A percentile compares a stretch with the other conserved stretches of the same genome.
These are phyloP conservation scores for Pseudogymnoascus sp. DNA, from an alignment of 2,329 filamentous ascomycete species.

Conservation along the genomic window DNA sequence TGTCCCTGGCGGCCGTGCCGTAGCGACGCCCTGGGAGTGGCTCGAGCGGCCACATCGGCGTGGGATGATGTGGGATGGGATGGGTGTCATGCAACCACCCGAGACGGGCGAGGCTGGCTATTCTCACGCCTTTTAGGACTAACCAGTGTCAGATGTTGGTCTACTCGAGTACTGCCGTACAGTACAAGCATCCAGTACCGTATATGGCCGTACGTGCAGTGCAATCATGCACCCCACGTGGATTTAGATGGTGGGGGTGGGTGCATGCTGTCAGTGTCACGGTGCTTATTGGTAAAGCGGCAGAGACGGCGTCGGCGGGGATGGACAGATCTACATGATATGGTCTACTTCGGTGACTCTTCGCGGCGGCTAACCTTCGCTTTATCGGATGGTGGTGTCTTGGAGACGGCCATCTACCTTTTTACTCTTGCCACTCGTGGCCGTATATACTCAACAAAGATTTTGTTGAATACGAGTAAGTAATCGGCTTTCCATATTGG, in stretches of 20 bases:
- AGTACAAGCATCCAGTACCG: not conserved
- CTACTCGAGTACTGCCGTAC: not conserved
- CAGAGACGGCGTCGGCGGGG: not conserved
- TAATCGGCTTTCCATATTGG: not conserved
- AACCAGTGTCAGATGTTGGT: not conserved
- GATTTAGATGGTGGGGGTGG: slow-evolving; percentile 1
- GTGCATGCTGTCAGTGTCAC: slow-evolving; percentile 1
- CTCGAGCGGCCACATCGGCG: not conserved
- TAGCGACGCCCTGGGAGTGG: not conserved
- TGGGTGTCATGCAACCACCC: not conserved
- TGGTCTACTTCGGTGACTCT: not conserved
- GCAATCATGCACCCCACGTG: slow-evolving; percentile 3
- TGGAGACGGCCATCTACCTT: not conserved
- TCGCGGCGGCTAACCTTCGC: not conserved
- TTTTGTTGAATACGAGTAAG: not conserved
- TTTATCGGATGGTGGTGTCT: not conserved
- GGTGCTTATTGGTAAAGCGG: not conserved
- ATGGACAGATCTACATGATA: not conserved
- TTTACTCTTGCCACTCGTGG: not conserved
- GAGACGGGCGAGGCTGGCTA: not conserved
- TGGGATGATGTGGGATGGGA: not conserved
- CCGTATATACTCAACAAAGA: not conserved
- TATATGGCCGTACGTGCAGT: not conserved
- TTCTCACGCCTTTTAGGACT: not conserved
- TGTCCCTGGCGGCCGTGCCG: slow-evolving; percentile 1